phyloP scores from a whole-genome alignment of 306 rosid genomes.

The Acacia confusa region DNA sequence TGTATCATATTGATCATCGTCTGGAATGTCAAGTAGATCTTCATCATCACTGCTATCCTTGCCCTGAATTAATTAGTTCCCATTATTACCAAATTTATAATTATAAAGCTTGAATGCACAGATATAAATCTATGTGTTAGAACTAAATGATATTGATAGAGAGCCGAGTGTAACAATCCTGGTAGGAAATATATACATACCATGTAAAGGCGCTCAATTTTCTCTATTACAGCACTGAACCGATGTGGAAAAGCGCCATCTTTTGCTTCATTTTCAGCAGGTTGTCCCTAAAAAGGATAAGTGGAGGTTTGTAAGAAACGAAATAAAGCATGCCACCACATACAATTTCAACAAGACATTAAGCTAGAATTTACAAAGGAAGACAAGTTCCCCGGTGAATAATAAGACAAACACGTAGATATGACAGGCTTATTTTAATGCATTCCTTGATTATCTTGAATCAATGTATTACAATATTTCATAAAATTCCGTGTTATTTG shows the following conservation, averaged over 20 bases:
- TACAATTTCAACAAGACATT: slow-evolving; percentile 11
- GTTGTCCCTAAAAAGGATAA: slow-evolving; percentile 54
- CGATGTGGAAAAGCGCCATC: slow-evolving; percentile 82
- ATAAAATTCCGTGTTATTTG: neutral
- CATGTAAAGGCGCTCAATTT: slow-evolving; percentile 95
- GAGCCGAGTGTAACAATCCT: slow-evolving; percentile 12
- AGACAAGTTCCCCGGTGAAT: slow-evolving; percentile 2
- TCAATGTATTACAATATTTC: neutral
- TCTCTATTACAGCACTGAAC: slow-evolving; percentile 95
- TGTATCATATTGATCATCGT: slow-evolving; percentile 97
- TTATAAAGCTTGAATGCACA: slow-evolving; percentile 12
- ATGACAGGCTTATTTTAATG: slow-evolving; percentile 23
- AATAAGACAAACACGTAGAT: neutral
- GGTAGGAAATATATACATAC: slow-evolving; percentile 38
- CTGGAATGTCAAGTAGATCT: slow-evolving; percentile 72
- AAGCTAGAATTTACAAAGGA: neutral
- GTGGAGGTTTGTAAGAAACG: slow-evolving; percentile 18
- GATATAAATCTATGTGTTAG: slow-evolving; percentile 17
- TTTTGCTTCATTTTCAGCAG: slow-evolving; percentile 58
- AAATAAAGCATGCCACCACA: slow-evolving; percentile 17
- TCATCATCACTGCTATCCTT: slow-evolving; percentile 96
- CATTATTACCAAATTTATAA: slow-evolving; percentile 12
- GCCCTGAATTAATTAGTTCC: slow-evolving; percentile 58
- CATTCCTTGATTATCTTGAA: slow-evolving; percentile 11
- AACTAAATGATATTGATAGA: slow-evolving; percentile 10